phyloP scores from a whole-genome alignment of 768 basidiomycete species.

The Atractiella rhizophila region DNA sequence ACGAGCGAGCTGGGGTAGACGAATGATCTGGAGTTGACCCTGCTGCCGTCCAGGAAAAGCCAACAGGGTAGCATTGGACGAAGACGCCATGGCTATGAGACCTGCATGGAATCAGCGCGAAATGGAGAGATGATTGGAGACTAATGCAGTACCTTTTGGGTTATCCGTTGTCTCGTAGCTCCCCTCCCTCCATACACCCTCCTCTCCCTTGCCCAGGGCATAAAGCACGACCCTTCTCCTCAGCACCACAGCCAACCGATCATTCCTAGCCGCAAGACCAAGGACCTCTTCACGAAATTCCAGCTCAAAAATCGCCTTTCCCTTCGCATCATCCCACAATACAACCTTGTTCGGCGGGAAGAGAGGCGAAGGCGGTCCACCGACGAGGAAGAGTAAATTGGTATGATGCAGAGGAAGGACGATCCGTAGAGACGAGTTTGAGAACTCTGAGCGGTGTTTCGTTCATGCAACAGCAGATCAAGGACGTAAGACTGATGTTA shows the following conservation, averaged over 20 bases:
- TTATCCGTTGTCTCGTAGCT: slow-evolving; percentile 81
- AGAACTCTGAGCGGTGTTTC: slow-evolving; percentile 3
- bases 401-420: slow-evolving; percentile 47
- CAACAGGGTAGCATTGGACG: slow-evolving; percentile 49
- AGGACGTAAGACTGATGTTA: too few relatives aligned
- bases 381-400: slow-evolving; percentile 59
- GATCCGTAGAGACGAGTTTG: slow-evolving; percentile 8
- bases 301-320: slow-evolving; percentile 58
- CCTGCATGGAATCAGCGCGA: slow-evolving; percentile 26
- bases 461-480: too few relatives aligned
- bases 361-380: slow-evolving; percentile 61
- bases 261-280: slow-evolving; percentile 10
- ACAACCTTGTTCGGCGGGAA: slow-evolving; percentile 83
- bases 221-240: slow-evolving; percentile 51
- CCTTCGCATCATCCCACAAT: slow-evolving; percentile 51
- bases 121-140: not conserved
- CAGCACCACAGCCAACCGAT: slow-evolving; percentile 15
- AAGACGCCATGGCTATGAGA: slow-evolving; percentile 53
- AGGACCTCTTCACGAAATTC: slow-evolving; percentile 45
- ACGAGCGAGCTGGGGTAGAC: slow-evolving; percentile 51
- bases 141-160: slow-evolving; percentile 19
- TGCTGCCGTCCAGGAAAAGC: slow-evolving; percentile 60
- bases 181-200: slow-evolving; percentile 32
- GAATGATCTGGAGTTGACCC: slow-evolving; percentile 67
- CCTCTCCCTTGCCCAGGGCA: slow-evolving; percentile 29